phyloP scores from a whole-genome alignment of 805 yeast species.

The Hanseniaspora nectarophila region DNA sequence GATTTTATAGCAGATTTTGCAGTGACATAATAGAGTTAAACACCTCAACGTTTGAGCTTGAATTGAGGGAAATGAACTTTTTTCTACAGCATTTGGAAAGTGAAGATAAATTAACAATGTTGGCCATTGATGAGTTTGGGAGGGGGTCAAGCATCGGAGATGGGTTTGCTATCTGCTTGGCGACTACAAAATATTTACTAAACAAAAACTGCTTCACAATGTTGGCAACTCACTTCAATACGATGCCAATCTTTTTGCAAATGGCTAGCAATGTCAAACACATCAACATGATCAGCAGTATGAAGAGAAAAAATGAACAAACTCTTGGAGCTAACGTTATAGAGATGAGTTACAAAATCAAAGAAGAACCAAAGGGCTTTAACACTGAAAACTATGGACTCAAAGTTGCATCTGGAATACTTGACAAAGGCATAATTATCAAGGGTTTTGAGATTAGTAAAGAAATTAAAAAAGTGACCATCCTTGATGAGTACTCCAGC shows the following conservation, averaged over 20 bases:
- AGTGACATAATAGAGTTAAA: constrained; percentile 29
- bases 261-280: constrained; percentile 29
- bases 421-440: constrained; percentile 22
- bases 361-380: constrained; percentile 17
- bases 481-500: background rate
- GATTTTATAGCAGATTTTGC: constrained; percentile 31
- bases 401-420: constrained; percentile 22
- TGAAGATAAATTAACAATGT: constrained; percentile 23
- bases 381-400: constrained; percentile 28
- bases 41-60: constrained; percentile 36
- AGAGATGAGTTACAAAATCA: constrained; percentile 27
- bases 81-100: constrained; percentile 30
- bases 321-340: constrained; percentile 17
- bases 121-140: constrained; percentile 47
- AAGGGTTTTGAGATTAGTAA: constrained; percentile 25
- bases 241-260: constrained; percentile 31
- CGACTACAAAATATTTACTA: constrained; percentile 32
- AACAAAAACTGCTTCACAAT: constrained; percentile 27
- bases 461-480: constrained; percentile 10
- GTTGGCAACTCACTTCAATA: constrained; percentile 37
- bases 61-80: constrained; percentile 39
- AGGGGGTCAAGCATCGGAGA: constrained; percentile 41
- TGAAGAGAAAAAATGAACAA: constrained; percentile 1
- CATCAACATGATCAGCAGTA: constrained; percentile 29
- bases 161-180: constrained; percentile 41